Base-by-base conservation (phyloP, 257 asterid genomes). In the Solanum gracilifrons region DNA sequence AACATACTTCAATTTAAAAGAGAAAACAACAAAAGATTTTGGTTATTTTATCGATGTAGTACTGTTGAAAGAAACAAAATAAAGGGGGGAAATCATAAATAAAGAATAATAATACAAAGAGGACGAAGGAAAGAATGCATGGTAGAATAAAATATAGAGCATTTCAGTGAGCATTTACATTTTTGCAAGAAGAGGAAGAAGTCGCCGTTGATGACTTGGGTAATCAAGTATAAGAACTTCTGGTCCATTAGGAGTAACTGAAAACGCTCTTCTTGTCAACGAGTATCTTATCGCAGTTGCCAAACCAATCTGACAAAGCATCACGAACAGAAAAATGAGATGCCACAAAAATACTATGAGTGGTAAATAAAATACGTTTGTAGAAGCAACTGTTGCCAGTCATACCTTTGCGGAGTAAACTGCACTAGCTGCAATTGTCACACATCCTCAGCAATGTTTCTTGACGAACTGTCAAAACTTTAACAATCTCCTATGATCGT, bases 151-250 rank as follows among this genome's bases (percentile, higher is more conserved):
- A 2, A 23, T 3, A 58, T 32, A 75, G 86, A 46, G 83, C 62
- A 75, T 32, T n/a, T 72, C n/a, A 66, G 32, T 23, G 32, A 32
- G 91, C 85, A 68, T 94, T 92, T 90, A 93, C 99, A 99, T 95
- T 90, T 97, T 97, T 85, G 98, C 98, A 89, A 95, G 94, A 91
- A 97, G 99, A 77, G 99, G 99, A 69, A 97, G 92, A 87, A 95
- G 99, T 84, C 98, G 94, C 5, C 96, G 92, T 87, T 95, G 99
- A 93, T 97, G 99, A 80, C 98, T 97, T 31, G 99, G 99, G 88
- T 97, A 97, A 92, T 97, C 99, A 43, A 97, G 99, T 95, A 97
- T 91, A 90, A 95, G 98, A 73, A 93, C 93, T 92, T 97, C 99
- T 86, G 93, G 90, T 46, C 92, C 93, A 86, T 93, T 90, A n/a